Conservation (phyloP, 2,329 filamentous ascomycete genomes). For the Verticillium dahliae region DNA sequence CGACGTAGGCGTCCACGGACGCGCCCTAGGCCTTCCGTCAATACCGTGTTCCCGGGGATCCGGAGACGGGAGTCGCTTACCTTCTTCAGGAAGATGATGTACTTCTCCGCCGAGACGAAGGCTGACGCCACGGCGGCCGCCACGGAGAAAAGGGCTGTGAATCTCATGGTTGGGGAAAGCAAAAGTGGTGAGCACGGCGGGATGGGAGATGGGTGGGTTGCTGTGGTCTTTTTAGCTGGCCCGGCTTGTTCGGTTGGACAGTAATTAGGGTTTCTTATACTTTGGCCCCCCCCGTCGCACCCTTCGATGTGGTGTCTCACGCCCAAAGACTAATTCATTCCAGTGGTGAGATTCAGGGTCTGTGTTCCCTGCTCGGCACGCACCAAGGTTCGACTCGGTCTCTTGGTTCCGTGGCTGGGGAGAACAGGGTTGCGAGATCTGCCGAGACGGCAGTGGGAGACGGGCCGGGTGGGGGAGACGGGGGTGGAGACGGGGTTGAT, state of each 20-base stretch:
- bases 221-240: too few relatives aligned
- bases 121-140: not conserved
- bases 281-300: too few relatives aligned
- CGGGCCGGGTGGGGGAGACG: not conserved
- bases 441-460: not conserved
- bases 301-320: too few relatives aligned
- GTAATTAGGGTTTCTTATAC: too few relatives aligned
- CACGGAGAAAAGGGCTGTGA: not conserved
- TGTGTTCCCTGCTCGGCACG: too few relatives aligned
- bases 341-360: too few relatives aligned
- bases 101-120: constrained; percentile 1
- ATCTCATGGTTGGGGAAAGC: not conserved
- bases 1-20: constrained; percentile 2
- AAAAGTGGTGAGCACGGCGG: not conserved
- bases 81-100: constrained; percentile 2
- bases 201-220: too few relatives aligned
- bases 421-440: too few relatives aligned
- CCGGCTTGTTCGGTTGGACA: too few relatives aligned
- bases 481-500: not conserved
- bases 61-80: not conserved
- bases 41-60: not conserved
- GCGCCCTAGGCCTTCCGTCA: not conserved
- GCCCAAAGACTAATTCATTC: too few relatives aligned
- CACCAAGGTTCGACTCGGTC: too few relatives aligned
- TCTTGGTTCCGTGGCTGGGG: too few relatives aligned